Percentiles rank a stretch among this genome's conserved stretches.
Evolutionary conservation across 345 rosid species (phyloP).

Genomic region (Linum tenue): DNA sequence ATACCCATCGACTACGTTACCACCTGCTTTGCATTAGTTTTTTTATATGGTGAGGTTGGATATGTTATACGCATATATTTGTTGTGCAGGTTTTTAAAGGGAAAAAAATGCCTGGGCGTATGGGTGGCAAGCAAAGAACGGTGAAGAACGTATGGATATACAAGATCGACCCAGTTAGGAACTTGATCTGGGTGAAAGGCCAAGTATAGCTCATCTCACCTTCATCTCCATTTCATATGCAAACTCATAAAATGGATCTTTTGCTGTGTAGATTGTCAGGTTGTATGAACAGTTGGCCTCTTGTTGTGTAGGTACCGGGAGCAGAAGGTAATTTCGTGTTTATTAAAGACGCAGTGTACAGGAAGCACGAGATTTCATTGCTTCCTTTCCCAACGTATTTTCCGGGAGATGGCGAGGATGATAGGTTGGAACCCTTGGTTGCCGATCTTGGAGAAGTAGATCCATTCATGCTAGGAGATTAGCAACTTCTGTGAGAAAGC

Average conservation of each 20-base stretch:
- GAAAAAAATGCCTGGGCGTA: conserved; percentile 93
- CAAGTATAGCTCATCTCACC: conserved; percentile 48
- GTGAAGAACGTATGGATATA: conserved; percentile 91
- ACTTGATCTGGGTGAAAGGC: conserved; percentile 90
- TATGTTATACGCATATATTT: not conserved
- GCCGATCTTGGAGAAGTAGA: conserved; percentile 85
- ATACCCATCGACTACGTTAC: not conserved
- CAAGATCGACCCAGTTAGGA: conserved; percentile 82
- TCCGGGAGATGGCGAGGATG: conserved; percentile 57
- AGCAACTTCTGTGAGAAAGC: not conserved
- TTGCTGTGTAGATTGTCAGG: not conserved
- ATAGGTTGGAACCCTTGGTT: conserved; percentile 35
- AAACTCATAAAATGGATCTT: not conserved
- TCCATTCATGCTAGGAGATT: conserved; percentile 64
- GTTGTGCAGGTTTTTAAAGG: conserved; percentile 71
- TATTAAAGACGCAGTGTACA: conserved; percentile 68
- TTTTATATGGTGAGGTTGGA: conserved; percentile 9
- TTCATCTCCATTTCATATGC: conserved; percentile 5
- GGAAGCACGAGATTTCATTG: conserved; percentile 56
- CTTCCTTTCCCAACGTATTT: conserved; percentile 93
- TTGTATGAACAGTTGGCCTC: not conserved
- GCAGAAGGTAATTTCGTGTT: conserved; percentile 86
- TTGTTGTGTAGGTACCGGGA: conserved; percentile 60
- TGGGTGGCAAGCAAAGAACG: conserved; percentile 82
- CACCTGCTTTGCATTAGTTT: not conserved